Base-by-base conservation (phyloP, 2,329 filamentous ascomycete species). In the Aspergillus ibericus region DNA sequence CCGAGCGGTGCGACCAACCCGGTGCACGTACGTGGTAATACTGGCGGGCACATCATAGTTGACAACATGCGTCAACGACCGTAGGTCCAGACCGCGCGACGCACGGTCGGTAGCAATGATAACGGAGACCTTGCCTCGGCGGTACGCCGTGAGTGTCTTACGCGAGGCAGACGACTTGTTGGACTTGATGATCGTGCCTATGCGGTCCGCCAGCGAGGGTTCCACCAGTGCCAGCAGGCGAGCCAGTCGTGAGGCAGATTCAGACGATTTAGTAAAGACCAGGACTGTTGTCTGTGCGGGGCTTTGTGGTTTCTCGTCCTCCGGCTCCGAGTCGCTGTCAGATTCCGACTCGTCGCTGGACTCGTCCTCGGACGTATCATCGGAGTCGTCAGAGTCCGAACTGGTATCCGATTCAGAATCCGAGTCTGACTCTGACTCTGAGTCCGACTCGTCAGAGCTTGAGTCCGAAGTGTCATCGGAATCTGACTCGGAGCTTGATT, bases 101-200 rank as follows among this genome's bases (percentile, higher is more conserved):
- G 95, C 91, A n/a, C 96, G 88, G 72, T 98, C 93, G 0, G 95
- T 96, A 0, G 93, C 92, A 47, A 98, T 88, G 44, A 98, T 85
- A 48, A 96, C 86, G 6, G 87, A 87, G 25, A 90, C 75, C 59
- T 84, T 84, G 58, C 82, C 83, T 7, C 79, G 74, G 3, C 82
- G 77, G 72, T 93, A 93, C n/a, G 84, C 82, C 25, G 82, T 81
- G 22, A 93, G 80, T 0, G 88, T 86, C 67, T 86, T 87, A 59
- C 85, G 84, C 15, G 90, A 88, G 13, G 84, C 82, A 13, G 88
- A 85, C 1, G 88, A 90, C n/a, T 89, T 85, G 25, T 88, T 89
- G 0, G 90, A 90, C 18, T 91, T 93, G 13, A 91, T 91, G 60
- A 95, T 84, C 0, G 88, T 91, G 59, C 86, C 86, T 55, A 91